These are phyloP conservation scores for Huntiella moniliformis DNA, from an alignment of 2,329 filamentous ascomycete genomes.

Conservation along the genomic window DNA sequence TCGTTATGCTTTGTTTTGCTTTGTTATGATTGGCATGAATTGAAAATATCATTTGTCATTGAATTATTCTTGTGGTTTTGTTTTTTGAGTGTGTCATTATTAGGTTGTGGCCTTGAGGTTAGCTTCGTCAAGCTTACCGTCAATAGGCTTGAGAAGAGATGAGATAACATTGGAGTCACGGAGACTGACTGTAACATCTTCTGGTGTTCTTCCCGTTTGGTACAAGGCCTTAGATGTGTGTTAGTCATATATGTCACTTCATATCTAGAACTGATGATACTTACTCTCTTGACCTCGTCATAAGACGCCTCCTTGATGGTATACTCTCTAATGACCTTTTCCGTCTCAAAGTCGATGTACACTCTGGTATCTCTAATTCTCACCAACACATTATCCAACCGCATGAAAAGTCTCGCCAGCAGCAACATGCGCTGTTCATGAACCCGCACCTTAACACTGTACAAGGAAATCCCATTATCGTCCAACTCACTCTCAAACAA, in stretches of 20 bases:
- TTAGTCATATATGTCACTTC: not conserved
- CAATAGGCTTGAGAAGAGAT: conserved; percentile 30
- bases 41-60: conserved; percentile 1
- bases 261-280: conserved; percentile 15
- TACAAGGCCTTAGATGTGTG: conserved; percentile 24
- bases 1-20: not conserved
- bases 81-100: not conserved
- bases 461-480: conserved; percentile 84
- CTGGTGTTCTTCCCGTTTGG: conserved; percentile 34
- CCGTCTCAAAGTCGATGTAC: conserved; percentile 70
- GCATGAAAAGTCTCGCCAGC: conserved; percentile 75
- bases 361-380: conserved; percentile 77
- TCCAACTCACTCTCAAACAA: conserved; percentile 95
- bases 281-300: conserved; percentile 52
- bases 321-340: conserved; percentile 74
- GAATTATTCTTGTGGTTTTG: not conserved
- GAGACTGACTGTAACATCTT: conserved; percentile 59
- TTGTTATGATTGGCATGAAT: conserved; percentile 1
- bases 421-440: conserved; percentile 80
- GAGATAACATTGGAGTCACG: conserved; percentile 63
- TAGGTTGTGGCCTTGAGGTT: conserved; percentile 2
- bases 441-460: conserved; percentile 80
- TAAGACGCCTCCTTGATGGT: conserved; percentile 72
- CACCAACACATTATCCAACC: conserved; percentile 76
- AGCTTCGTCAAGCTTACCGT: conserved; percentile 9